Conservation (phyloP, 176 grass and related monocot species). For the Luzula sylvatica region DNA sequence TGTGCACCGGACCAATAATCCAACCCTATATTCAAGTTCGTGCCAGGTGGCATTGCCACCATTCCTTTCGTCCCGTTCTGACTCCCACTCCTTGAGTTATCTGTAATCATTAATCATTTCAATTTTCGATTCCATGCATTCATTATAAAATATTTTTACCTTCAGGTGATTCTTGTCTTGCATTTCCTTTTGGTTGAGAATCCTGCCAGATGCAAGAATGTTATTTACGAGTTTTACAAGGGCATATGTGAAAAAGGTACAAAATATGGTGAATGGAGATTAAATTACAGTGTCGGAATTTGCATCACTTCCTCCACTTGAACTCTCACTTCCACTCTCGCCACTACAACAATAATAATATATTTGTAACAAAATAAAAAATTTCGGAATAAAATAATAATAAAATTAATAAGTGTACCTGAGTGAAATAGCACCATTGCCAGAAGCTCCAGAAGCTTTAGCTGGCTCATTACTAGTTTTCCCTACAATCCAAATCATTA, state of each 20-base stretch:
- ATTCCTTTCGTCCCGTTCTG: constrained; percentile 11
- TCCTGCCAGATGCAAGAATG: constrained; percentile 25
- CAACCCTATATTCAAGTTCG: constrained; percentile 18
- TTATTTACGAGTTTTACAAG: constrained; percentile 8
- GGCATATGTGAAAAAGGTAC: neutral
- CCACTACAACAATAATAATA: constrained; percentile 15
- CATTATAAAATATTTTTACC: constrained; percentile 1
- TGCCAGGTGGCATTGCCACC: constrained; percentile 3
- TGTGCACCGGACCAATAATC: constrained; percentile 18
- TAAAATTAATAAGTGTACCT: constrained; percentile 21
- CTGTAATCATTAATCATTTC: too few relatives aligned
- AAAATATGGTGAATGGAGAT: neutral
- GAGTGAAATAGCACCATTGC: constrained; percentile 22
- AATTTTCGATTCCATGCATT: neutral
- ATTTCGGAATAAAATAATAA: constrained; percentile 6
- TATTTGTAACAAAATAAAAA: constrained; percentile 9
- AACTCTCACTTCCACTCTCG: constrained; percentile 43
- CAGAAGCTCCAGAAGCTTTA: constrained; percentile 28
- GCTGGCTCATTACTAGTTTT: constrained; percentile 28
- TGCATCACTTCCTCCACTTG: constrained; percentile 42
- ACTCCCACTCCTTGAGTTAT: constrained; percentile 6
- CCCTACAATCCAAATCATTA: constrained; percentile 16
- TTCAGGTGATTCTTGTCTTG: constrained; percentile 19
- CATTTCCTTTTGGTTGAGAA: constrained; percentile 18
- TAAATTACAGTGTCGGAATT: constrained; percentile 36